Percentiles rank a stretch among this genome's conserved stretches.
phyloP scores from a whole-genome alignment of 1,284 basidiomycete genomes.

The Cutaneotrichosporon cavernicola region DNA sequence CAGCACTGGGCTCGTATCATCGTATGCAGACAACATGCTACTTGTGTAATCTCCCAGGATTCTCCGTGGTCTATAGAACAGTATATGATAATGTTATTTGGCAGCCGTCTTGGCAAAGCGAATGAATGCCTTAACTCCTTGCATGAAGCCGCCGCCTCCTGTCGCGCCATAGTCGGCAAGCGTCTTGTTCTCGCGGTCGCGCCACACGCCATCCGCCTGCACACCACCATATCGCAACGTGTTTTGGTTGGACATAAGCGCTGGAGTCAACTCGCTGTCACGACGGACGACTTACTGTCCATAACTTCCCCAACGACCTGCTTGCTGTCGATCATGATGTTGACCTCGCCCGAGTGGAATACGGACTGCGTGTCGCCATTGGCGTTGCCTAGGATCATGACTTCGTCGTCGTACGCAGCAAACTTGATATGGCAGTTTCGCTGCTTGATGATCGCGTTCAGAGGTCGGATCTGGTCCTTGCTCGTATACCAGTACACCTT shows the following conservation, averaged over 20 bases:
- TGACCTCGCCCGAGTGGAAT: slow-evolving; percentile 76
- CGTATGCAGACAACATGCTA: slow-evolving; percentile 10
- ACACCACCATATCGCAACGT: slow-evolving; percentile 67
- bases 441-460: slow-evolving; percentile 70
- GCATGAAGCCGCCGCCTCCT: slow-evolving; percentile 40
- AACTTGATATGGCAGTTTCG: slow-evolving; percentile 77
- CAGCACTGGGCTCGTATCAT: background rate
- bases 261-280: slow-evolving; percentile 31
- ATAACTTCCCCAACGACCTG: slow-evolving; percentile 66
- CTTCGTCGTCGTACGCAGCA: slow-evolving; percentile 68
- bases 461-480: slow-evolving; percentile 65
- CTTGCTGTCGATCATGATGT: slow-evolving; percentile 68
- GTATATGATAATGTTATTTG: slow-evolving; percentile 16
- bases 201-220: slow-evolving; percentile 66
- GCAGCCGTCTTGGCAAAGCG: slow-evolving; percentile 42
- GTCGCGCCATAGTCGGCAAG: slow-evolving; percentile 50
- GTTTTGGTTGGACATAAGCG: slow-evolving; percentile 67
- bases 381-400: slow-evolving; percentile 64
- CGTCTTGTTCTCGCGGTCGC: slow-evolving; percentile 60
- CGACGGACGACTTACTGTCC: slow-evolving; percentile 42
- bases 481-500: slow-evolving; percentile 64
- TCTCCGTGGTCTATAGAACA: background rate
- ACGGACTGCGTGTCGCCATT: slow-evolving; percentile 65
- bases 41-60: background rate
- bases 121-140: slow-evolving; percentile 46